Conservation (phyloP, 495 filamentous ascomycete species). For the Hypoxylon fragiforme region DNA sequence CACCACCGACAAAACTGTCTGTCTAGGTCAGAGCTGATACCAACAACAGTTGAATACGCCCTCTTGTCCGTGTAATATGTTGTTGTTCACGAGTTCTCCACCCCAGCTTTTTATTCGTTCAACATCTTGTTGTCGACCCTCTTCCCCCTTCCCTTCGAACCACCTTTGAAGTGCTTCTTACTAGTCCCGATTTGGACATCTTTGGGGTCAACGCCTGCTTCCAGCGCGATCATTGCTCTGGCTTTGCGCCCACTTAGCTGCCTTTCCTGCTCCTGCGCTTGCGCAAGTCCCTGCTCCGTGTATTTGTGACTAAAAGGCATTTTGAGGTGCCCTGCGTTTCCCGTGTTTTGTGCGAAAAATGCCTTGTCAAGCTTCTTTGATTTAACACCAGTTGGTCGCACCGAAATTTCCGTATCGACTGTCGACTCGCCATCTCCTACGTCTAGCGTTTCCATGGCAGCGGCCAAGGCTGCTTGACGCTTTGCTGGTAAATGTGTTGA, state of each 20-base stretch:
- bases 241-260: slow-evolving; percentile 81
- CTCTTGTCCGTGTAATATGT: too few species aligned
- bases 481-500: slow-evolving; percentile 73
- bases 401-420: slow-evolving; percentile 49
- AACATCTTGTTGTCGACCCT: slow-evolving; percentile 41
- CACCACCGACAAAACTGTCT: too few species aligned
- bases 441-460: slow-evolving; percentile 48
- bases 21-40: too few species aligned
- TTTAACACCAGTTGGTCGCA: slow-evolving; percentile 62
- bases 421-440: slow-evolving; percentile 47
- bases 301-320: slow-evolving; percentile 88
- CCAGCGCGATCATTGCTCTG: slow-evolving; percentile 78
- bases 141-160: slow-evolving; percentile 62
- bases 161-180: slow-evolving; percentile 96
- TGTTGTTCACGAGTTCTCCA: too few species aligned
- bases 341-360: slow-evolving; percentile 75
- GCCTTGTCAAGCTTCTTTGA: slow-evolving; percentile 76
- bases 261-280: slow-evolving; percentile 56
- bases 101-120: too few species aligned
- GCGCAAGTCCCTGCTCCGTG: slow-evolving; percentile 79
- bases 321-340: slow-evolving; percentile 65
- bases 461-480: slow-evolving; percentile 62
- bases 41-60: too few species aligned
- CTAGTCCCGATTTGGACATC: slow-evolving; percentile 70
- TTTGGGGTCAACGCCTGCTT: slow-evolving; percentile 80